Evolutionary conservation across 768 basidiomycete species (phyloP).

Genomic region (Rhodocollybia butyracea): DNA sequence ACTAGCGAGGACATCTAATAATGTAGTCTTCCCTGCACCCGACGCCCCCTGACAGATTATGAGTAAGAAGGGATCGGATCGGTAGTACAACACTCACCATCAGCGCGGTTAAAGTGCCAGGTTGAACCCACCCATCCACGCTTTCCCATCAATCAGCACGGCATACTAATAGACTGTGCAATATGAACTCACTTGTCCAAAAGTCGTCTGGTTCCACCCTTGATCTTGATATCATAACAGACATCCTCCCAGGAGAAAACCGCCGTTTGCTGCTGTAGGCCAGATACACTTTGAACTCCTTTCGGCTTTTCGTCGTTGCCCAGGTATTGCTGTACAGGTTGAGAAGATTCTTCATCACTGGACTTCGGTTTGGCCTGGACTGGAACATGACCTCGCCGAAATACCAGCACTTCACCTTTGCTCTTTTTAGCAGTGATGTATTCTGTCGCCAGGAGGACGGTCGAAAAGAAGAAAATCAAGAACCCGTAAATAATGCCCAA

Average conservation of each 20-base stretch:
- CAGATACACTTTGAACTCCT: conserved; percentile 11
- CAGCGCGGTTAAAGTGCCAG: conserved; percentile 48
- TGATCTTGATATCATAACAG: conserved; percentile 34
- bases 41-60: conserved; percentile 11
- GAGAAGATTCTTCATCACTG: conserved; percentile 29
- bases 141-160: too few relatives aligned
- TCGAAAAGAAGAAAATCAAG: conserved; percentile 32
- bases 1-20: conserved; percentile 40
- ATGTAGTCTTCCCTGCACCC: conserved; percentile 32
- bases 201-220: conserved; percentile 21
- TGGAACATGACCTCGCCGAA: conserved; percentile 23
- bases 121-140: conserved; percentile 46
- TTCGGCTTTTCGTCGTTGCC: conserved; percentile 16
- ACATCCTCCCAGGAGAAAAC: conserved; percentile 47
- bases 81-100: conserved; percentile 32
- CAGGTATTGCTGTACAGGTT: conserved; percentile 15
- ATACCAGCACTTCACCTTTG: conserved; percentile 27
- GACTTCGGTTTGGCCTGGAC: conserved; percentile 7
- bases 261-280: conserved; percentile 6
- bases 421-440: conserved; percentile 23
- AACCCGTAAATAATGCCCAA: conserved; percentile 45
- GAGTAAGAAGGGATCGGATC: neutral
- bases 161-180: too few relatives aligned
- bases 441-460: conserved; percentile 34
- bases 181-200: too few relatives aligned